Base-by-base conservation (phyloP, 1,284 basidiomycete species). In the Xerocomus amazonicus region DNA sequence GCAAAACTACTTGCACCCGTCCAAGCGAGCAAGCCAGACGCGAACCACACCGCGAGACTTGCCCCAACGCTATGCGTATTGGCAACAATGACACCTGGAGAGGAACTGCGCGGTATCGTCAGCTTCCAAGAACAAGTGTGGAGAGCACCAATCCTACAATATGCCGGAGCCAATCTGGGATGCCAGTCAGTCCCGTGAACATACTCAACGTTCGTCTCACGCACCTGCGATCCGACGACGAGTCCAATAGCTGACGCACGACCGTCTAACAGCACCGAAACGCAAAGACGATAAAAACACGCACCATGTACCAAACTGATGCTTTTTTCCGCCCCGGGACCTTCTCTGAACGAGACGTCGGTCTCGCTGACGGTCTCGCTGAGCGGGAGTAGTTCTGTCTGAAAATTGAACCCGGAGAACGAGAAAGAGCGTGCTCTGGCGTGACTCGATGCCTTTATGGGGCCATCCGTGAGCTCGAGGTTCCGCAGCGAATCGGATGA, bases 1-100 rank as follows among this genome's bases (percentile, higher is more conserved):
- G 92, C 91, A 65, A 87, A 95, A 57, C 87, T 92, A 65, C 89
- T 92, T 36, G 92, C 92, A 4, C 94, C 94, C 5, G 94, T 96
- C 94, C 94, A 97, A 3, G 81, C 91, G 10, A 97, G 72, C 10
- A 93, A 51, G 4, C 92, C 92, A 48, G 88, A 85, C 4, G 78
- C 71, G 9, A 89, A 58, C 92, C 92, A 95, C 8, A 94, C 89
- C 12, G 77, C 40, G 26, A 94, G 68, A 72, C 90, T 91, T 29
- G 91, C 90, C 9, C 91, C 91, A 2, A 92, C 84, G 60, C 87
- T 92, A 23, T 90, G 80, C 0, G 89, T 88, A 60, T 93, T 90
- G 13, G 88, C 87, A 28, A 94, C 81, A 1, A 97, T 84, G n/a
- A 95, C 84, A 19, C 92, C 92, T 0, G 93, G 93, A 1, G 90